Conservation (phyloP, 371 early-diverging fungal species). For the Haplosporangium sp. region DNA sequence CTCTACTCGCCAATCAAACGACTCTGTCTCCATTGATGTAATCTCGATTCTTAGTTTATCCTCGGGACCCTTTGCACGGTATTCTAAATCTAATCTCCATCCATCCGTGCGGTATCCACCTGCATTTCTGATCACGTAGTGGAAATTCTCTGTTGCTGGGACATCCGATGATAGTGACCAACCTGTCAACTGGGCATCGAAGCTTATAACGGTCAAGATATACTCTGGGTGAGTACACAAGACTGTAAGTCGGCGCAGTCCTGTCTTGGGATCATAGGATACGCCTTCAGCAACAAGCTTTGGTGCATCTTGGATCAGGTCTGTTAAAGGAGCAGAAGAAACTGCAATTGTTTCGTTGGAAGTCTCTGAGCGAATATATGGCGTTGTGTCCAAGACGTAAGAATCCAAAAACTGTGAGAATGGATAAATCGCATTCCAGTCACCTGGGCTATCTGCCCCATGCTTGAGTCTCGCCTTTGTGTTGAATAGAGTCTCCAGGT, state of each 20-base stretch:
- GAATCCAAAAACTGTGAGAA: conserved; percentile 74
- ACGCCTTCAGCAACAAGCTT: conserved; percentile 58
- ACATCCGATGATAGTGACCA: conserved; percentile 68
- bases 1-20: conserved; percentile 59
- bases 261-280: conserved; percentile 61
- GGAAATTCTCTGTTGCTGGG: conserved; percentile 54
- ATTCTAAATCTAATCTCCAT: conserved; percentile 67
- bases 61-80: conserved; percentile 56
- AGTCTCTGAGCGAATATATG: conserved; percentile 57
- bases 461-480: conserved; percentile 52
- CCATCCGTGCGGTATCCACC: conserved; percentile 69
- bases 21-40: conserved; percentile 68
- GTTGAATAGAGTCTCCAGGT: conserved; percentile 58
- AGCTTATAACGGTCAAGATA: conserved; percentile 76
- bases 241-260: conserved; percentile 63
- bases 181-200: conserved; percentile 66
- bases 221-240: conserved; percentile 65
- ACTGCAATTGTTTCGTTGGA: conserved; percentile 39
- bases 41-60: conserved; percentile 64
- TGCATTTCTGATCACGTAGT: conserved; percentile 72
- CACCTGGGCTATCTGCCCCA: conserved; percentile 57
- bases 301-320: conserved; percentile 58
- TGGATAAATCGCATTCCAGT: conserved; percentile 75
- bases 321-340: conserved; percentile 25
- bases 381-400: conserved; percentile 65